Evolutionary conservation across 495 filamentous ascomycete genomes (phyloP).

Genomic region (Friedmanniomyces simplex): DNA sequence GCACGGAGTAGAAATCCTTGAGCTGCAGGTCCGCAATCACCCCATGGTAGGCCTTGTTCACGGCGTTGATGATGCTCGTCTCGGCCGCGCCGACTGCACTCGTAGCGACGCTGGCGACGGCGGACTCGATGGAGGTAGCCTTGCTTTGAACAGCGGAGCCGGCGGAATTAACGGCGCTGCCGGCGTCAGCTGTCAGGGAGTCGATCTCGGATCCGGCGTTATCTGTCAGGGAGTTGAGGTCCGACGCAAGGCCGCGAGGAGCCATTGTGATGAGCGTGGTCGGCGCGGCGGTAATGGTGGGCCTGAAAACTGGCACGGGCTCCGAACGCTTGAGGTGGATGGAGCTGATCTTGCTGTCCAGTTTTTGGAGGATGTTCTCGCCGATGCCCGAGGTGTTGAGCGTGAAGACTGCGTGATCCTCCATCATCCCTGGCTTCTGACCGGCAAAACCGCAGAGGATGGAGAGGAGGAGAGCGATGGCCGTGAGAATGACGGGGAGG

Average conservation of each 20-base stretch:
- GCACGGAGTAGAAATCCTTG: constrained; percentile 60
- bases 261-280: constrained; percentile 19
- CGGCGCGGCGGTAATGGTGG: neutral
- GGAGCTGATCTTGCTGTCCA: constrained; percentile 11
- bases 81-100: neutral
- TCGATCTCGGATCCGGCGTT: constrained; percentile 7
- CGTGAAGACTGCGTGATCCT: constrained; percentile 53
- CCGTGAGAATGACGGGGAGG: constrained; percentile 1
- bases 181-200: constrained; percentile 3
- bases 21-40: constrained; percentile 42
- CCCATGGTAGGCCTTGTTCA: constrained; percentile 39
- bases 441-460: constrained; percentile 65
- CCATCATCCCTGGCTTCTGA: constrained; percentile 46
- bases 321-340: constrained; percentile 5
- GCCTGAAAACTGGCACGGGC: neutral
- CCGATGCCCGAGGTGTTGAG: constrained; percentile 56
- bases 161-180: constrained; percentile 9
- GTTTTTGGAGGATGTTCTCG: constrained; percentile 34
- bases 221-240: constrained; percentile 2
- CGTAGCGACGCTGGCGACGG: neutral
- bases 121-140: constrained; percentile 11
- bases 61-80: constrained; percentile 17
- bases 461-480: constrained; percentile 50
- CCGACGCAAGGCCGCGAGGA: neutral
- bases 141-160: constrained; percentile 2